Percentiles rank a stretch among this genome's conserved stretches.
Conservation (phyloP, 495 filamentous ascomycete genomes). For the Niebla homalea region DNA sequence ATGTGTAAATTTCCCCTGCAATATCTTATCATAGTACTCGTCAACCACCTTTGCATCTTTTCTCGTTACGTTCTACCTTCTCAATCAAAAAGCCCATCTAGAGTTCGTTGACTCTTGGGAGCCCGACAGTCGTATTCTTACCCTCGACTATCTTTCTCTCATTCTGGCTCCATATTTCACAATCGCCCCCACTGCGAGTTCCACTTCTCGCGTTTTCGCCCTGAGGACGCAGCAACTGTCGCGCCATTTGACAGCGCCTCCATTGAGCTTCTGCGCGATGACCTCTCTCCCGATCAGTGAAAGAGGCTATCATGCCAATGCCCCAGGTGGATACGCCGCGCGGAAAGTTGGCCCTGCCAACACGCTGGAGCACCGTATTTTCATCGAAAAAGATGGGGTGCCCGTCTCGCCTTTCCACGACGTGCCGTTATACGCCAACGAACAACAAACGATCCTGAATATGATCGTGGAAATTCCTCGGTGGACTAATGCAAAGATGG, state of each 20-base stretch:
- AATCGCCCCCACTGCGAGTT: constrained; percentile 11
- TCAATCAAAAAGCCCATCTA: too few relatives aligned
- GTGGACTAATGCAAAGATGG: constrained; percentile 99
- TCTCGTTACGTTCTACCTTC: too few relatives aligned
- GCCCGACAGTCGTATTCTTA: too few relatives aligned
- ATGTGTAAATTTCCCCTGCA: too few relatives aligned
- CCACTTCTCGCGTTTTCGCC: constrained; percentile 25
- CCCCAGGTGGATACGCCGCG: constrained; percentile 43
- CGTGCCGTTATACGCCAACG: constrained; percentile 91
- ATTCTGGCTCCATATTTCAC: constrained; percentile 18
- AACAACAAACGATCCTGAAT: constrained; percentile 86
- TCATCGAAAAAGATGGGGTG: constrained; percentile 92
- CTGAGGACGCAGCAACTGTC: constrained; percentile 41
- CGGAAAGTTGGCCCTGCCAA: constrained; percentile 81
- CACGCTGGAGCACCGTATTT: constrained; percentile 95
- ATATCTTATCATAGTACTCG: too few relatives aligned
- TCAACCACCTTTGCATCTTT: too few relatives aligned
- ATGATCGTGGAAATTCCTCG: constrained; percentile 99
- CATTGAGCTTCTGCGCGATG: constrained; percentile 23
- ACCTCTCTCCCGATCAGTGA: constrained; percentile 22
- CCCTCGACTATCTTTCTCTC: not conserved
- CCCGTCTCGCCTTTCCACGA: constrained; percentile 96
- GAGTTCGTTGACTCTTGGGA: too few relatives aligned
- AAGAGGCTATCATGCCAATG: constrained; percentile 37
- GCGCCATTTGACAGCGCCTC: constrained; percentile 34